These are phyloP conservation scores for Curvularia eragrostidis DNA, from an alignment of 2,329 filamentous ascomycete genomes.

Conservation along the genomic window DNA sequence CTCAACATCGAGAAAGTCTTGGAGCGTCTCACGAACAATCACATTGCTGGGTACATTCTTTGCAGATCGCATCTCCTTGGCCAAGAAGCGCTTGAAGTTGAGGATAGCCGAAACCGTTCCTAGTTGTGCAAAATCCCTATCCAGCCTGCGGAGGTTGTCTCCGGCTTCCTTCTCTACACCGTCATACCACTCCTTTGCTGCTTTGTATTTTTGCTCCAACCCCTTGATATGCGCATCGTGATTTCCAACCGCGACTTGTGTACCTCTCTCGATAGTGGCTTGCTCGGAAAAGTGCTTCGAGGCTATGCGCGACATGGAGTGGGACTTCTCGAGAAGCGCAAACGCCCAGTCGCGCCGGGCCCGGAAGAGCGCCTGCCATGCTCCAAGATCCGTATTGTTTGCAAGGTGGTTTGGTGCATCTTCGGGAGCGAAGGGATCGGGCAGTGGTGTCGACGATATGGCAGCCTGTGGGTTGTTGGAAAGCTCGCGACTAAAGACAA, in stretches of 20 bases:
- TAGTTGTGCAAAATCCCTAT: conserved; percentile 70
- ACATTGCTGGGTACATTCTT: conserved; percentile 32
- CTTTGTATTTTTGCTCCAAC: conserved; percentile 74
- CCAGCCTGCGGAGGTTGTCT: conserved; percentile 69
- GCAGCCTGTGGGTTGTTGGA: conserved; percentile 53
- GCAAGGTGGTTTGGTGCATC: conserved; percentile 79
- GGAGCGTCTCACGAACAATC: conserved; percentile 39
- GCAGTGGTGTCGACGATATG: conserved; percentile 62
- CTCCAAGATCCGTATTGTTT: conserved; percentile 77
- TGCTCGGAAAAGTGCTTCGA: conserved; percentile 74
- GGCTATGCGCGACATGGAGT: conserved; percentile 66
- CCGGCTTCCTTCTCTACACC: conserved; percentile 72
- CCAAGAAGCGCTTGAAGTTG: conserved; percentile 65
- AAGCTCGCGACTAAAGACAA: conserved; percentile 81
- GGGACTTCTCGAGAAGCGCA: conserved; percentile 72
- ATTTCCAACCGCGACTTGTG: conserved; percentile 86
- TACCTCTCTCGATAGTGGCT: conserved; percentile 76
- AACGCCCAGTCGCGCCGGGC: conserved; percentile 81
- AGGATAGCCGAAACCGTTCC: conserved; percentile 68
- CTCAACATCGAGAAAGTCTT: conserved; percentile 73
- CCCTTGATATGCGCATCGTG: conserved; percentile 75
- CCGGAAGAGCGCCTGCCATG: conserved; percentile 90
- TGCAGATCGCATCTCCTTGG: conserved; percentile 41
- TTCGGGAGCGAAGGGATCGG: conserved; percentile 65
- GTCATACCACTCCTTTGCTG: conserved; percentile 73